Evolutionary conservation across 768 basidiomycete genomes (phyloP), one percentile per base, ranked within the genome.

Genomic region (Lanmaoa pseudosensibilis): DNA sequence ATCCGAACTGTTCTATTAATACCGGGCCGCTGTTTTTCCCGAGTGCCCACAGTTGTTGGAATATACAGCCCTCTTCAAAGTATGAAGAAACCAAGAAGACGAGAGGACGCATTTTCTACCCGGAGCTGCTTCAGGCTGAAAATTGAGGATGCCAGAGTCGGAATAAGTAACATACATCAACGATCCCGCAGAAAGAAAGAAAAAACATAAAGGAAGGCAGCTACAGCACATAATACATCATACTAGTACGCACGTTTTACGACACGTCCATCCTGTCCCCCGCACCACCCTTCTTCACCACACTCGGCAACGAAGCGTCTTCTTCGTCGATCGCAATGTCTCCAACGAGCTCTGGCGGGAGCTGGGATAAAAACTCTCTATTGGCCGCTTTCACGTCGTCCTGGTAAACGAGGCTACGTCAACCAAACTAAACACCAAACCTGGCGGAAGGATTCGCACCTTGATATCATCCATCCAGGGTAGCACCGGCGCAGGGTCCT

Each of bases 351-450:
- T 70, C 68, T 2, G 62, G 59, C 0, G 74, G 69, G 11, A 78
- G 68, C 18, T 69, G 64, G 3, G 68, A 60, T 23, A 77, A 65
- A 63, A 78, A 77, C 27, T 64, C 61, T 38, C 58, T 56, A 62
- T 78, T 78, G 53, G 76, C 71, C 44, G 63, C 58, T 49, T 68
- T 72, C n/a, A 78, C 74, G 19, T 63, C 60, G 48, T 74, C 66
- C 77, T 63, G 10, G 33, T 6, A 30, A 9, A 13, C 19, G 7
- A 32, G 11, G 8, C 4, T 2, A 32, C 18, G 4, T 55, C 58
- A 55, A 34, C 30, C 25, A 13, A 27, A 41, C 18, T 34, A 40
- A 55, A 50, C 40, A n/a, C 15, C n/a, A 25, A 30, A 15, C n/a
- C 9, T 7, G 10, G 12, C 9, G 1, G n/a, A 43, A 37, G 23